Evolutionary conservation across 805 yeast species (phyloP).

Genomic region (Kazachstania taianensis): DNA sequence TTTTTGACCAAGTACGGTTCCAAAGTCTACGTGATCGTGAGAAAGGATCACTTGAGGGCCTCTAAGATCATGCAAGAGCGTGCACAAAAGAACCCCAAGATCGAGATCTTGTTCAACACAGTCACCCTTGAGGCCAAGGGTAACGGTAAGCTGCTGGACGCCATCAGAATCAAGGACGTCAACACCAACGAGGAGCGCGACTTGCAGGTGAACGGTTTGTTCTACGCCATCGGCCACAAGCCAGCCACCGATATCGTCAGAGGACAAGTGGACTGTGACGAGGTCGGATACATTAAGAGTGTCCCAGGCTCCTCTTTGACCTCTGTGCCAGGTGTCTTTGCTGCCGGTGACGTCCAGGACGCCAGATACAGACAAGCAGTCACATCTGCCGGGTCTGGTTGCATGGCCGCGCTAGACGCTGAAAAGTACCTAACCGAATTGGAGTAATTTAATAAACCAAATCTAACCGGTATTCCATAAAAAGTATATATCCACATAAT

Average conservation of each 20-base stretch:
- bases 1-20: constrained; percentile 97
- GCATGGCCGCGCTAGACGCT: constrained; percentile 98
- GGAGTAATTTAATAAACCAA: constrained; percentile 19
- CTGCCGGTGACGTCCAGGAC: constrained; percentile 99
- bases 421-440: constrained; percentile 69
- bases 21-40: constrained; percentile 84
- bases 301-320: constrained; percentile 84
- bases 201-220: constrained; percentile 77
- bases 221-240: constrained; percentile 95
- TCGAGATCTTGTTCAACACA: constrained; percentile 82
- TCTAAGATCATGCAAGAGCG: constrained; percentile 96
- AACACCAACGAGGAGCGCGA: constrained; percentile 60
- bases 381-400: constrained; percentile 98
- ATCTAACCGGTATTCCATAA: background rate
- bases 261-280: constrained; percentile 76
- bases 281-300: constrained; percentile 79
- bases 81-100: constrained; percentile 70
- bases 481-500: no score
- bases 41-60: constrained; percentile 92
- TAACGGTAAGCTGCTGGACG: constrained; percentile 71
- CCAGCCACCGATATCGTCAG: constrained; percentile 85
- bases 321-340: constrained; percentile 82
- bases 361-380: constrained; percentile 96
- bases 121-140: constrained; percentile 86
- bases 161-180: constrained; percentile 58